Base-by-base conservation (phyloP, 768 basidiomycete species). In the Rhodotorula taiwanensis region DNA sequence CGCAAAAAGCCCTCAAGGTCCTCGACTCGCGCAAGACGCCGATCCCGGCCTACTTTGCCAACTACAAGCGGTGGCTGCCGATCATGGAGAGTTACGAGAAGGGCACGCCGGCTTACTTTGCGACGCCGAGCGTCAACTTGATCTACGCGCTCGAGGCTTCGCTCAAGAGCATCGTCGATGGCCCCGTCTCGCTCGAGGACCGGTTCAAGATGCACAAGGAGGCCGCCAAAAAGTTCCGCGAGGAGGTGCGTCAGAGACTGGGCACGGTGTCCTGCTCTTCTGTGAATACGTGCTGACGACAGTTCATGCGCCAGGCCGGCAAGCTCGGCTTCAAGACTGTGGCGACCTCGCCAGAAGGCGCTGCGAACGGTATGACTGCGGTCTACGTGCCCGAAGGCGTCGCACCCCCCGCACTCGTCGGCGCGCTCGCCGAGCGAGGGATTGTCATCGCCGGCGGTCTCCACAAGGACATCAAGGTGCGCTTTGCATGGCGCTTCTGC, bases 331-430 rank as follows among this genome's bases (percentile, higher is more conserved):
- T 97, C 70, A 84, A 78, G 72, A n/a, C 52, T 18, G 57, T 48
- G 39, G 42, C 52, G n/a, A 30, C 39, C 2, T 27, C 33, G 16
- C 27, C 44, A 18, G 56, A 70, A 3, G 52, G 20, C 1, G 81
- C 86, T 23, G 93, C 95, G 5, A 94, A 93, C 73, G 93, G 94
- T 44, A 97, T 99, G 95, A 88, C 87, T 10, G 93, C 92, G 45
- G 84, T 89, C 54, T 92, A 89, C 76, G 88, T 83, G 72, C 95
- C 95, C 18, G 81, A 84, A 1, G 92, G 90, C 8, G 73, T 93
- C n/a, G 77, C 77, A 30, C 86, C 88, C 0, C 76, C 82, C 11
- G 89, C 94, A 70, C 76, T 98, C 33, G 66, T 97, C 50, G 87
- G 89, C 11, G 81, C 84, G 50, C 79, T 98, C 31, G 79, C 79